phyloP scores from a whole-genome alignment of 176 grass and related monocot species.

The Bonia amplexicaulis region DNA sequence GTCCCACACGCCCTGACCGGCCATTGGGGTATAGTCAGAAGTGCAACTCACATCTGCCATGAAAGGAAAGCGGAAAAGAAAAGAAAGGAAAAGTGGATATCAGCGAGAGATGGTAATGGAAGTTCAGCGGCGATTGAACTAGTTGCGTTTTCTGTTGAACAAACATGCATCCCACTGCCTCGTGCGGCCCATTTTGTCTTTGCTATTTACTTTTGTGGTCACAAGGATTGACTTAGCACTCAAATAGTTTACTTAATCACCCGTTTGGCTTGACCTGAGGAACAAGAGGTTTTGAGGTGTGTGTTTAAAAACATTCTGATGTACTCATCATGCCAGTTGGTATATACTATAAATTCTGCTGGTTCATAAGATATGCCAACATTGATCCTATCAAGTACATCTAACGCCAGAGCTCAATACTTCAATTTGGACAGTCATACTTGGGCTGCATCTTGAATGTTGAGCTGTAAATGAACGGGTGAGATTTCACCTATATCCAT shows the following conservation, averaged over 20 bases:
- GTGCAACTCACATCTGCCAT: not conserved
- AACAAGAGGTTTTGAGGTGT: not conserved
- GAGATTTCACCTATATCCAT: not conserved
- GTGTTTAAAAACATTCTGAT: not conserved
- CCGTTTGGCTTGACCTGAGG: not conserved
- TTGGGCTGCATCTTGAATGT: not conserved
- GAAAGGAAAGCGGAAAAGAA: not conserved
- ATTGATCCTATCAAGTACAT: not conserved
- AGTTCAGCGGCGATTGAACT: conserved; percentile 15
- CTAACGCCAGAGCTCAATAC: not conserved
- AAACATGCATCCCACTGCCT: conserved; percentile 7
- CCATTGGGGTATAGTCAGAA: conserved; percentile 2
- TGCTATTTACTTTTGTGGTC: conserved; percentile 11
- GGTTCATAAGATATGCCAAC: not conserved
- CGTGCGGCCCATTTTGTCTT: not conserved
- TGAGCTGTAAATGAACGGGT: not conserved
- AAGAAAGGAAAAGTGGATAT: not conserved
- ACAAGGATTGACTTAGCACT: not conserved
- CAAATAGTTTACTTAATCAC: not conserved
- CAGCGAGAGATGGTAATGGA: not conserved
- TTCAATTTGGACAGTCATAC: not conserved
- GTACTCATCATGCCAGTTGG: not conserved
- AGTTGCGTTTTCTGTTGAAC: not conserved
- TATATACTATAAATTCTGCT: not conserved
- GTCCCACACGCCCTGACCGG: not conserved